These are phyloP conservation scores for Apiotrichum brassicae DNA, from an alignment of 1,284 basidiomycete genomes.

Conservation along the genomic window DNA sequence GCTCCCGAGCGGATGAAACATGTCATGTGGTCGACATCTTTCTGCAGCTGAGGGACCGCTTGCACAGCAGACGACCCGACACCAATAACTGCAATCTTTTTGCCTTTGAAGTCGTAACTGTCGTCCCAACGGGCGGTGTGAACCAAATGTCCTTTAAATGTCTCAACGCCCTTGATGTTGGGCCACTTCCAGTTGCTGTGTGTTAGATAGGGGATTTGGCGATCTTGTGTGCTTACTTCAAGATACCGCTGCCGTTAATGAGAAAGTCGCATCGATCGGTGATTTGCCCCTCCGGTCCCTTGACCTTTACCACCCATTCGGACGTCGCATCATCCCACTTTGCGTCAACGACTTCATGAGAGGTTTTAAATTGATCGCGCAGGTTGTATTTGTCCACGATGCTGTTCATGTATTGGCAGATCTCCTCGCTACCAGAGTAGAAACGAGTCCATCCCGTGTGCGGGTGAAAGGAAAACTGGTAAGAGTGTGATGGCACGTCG, in stretches of 20 bases:
- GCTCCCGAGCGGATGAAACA: slow-evolving; percentile 19
- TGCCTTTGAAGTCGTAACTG: slow-evolving; percentile 13
- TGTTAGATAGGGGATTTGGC: slow-evolving; percentile 26
- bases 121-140: slow-evolving; percentile 29
- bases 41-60: slow-evolving; percentile 26
- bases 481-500: slow-evolving; percentile 31
- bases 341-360: slow-evolving; percentile 24
- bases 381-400: slow-evolving; percentile 24
- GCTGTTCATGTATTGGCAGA: slow-evolving; percentile 26
- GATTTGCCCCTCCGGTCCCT: slow-evolving; percentile 5
- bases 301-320: slow-evolving; percentile 23
- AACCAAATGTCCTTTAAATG: slow-evolving; percentile 26
- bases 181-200: slow-evolving; percentile 30
- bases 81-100: slow-evolving; percentile 16
- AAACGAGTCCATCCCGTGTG: slow-evolving; percentile 23
- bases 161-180: slow-evolving; percentile 20
- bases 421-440: slow-evolving; percentile 28
- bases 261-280: slow-evolving; percentile 30
- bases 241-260: slow-evolving; percentile 31
- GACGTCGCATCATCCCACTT: slow-evolving; percentile 22
- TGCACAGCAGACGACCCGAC: slow-evolving; percentile 18
- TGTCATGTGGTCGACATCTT: slow-evolving; percentile 7
- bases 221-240: slow-evolving; percentile 3
- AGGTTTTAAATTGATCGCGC: slow-evolving; percentile 23
- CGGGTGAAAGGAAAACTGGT: slow-evolving; percentile 25